These are phyloP conservation scores for Lachnum nothofagi DNA, from an alignment of 2,329 filamentous ascomycete species.

Conservation along the genomic window DNA sequence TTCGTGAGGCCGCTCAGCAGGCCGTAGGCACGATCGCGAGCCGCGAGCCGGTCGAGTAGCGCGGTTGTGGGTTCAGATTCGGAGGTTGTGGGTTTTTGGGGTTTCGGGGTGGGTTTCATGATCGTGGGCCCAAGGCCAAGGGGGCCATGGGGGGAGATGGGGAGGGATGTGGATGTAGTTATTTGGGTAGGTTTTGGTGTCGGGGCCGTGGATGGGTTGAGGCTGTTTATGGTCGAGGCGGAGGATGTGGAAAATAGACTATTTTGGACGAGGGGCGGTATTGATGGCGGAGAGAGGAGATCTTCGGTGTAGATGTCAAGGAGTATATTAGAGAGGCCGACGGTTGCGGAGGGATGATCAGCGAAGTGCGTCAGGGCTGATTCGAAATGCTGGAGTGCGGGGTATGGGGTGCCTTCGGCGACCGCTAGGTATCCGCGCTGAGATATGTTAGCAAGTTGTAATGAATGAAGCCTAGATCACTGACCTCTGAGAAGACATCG, in stretches of 20 bases:
- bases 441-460: slow-evolving; percentile 3
- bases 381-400: slow-evolving; percentile 75
- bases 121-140: no score
- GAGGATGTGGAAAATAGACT: slow-evolving; percentile 22
- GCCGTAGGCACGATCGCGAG: slow-evolving; percentile 81
- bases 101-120: slow-evolving; percentile 10
- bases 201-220: slow-evolving; percentile 11
- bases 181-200: slow-evolving; percentile 14
- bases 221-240: slow-evolving; percentile 23
- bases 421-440: slow-evolving; percentile 32
- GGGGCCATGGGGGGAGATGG: slow-evolving; percentile 26
- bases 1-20: slow-evolving; percentile 79
- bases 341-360: slow-evolving; percentile 73
- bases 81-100: slow-evolving; percentile 9
- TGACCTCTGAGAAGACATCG: slow-evolving; percentile 76
- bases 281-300: slow-evolving; percentile 53
- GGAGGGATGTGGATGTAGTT: slow-evolving; percentile 8
- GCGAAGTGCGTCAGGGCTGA: slow-evolving; percentile 72
- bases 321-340: slow-evolving; percentile 78
- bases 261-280: slow-evolving; percentile 31
- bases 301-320: slow-evolving; percentile 76
- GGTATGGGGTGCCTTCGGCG: slow-evolving; percentile 45
- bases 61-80: slow-evolving; percentile 23
- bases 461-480: slow-evolving; percentile 26
- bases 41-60: slow-evolving; percentile 67